Conservation (phyloP, 225 moss, liverwort and hornwort species). For the Marchantia polymorpha region DNA sequence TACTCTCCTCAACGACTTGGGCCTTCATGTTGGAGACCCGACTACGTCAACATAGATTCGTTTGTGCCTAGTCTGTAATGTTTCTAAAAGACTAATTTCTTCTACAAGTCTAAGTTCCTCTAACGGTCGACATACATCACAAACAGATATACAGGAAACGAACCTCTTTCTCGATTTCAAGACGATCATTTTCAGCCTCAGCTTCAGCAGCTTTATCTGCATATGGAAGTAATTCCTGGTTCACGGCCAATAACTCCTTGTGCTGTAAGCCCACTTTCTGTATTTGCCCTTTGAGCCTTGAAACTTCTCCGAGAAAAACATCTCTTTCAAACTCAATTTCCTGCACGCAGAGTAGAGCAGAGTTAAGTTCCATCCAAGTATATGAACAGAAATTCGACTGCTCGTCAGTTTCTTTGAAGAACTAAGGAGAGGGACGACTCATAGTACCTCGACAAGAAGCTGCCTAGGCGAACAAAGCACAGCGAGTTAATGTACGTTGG, state of each 20-base stretch:
- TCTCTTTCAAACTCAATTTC: conserved; percentile 94
- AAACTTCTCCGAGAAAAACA: conserved; percentile 77
- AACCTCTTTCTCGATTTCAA: conserved; percentile 49
- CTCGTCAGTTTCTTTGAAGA: too few relatives aligned
- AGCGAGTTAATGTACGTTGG: too few relatives aligned
- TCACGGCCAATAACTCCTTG: conserved; percentile 38
- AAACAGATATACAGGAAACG: neutral
- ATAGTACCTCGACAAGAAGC: too few relatives aligned
- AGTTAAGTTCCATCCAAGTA: neutral
- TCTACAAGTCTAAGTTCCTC: neutral
- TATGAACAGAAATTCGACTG: too few relatives aligned
- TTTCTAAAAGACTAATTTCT: neutral
- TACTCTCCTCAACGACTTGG: neutral
- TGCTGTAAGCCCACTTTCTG: conserved; percentile 39
- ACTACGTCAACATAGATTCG: neutral
- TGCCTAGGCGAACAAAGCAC: too few relatives aligned
- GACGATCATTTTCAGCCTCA: conserved; percentile 44
- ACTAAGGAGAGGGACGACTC: too few relatives aligned
- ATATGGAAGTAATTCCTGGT: conserved; percentile 40
- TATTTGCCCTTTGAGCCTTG: conserved; percentile 52
- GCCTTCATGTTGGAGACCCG: neutral
- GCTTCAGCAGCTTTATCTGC: conserved; percentile 49
- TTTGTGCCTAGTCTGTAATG: too few relatives aligned
- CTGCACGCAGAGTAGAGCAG: conserved; percentile 29
- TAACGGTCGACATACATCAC: neutral